Base-by-base conservation (phyloP, 345 rosid genomes). In the Salix caprea region DNA sequence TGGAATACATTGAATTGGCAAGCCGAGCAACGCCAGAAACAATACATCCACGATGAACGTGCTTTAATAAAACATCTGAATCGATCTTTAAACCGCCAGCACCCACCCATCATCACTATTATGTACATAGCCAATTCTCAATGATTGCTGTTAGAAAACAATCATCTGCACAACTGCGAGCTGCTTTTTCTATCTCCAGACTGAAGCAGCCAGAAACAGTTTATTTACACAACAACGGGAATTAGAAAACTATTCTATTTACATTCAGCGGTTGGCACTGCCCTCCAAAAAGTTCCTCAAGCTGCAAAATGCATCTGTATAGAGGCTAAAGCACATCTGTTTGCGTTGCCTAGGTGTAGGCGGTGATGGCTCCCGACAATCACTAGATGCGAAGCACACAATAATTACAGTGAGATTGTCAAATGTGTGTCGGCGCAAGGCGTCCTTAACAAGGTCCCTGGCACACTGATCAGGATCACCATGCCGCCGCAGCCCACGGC, bases 381-480 rank as follows among this genome's bases (percentile, higher is more conserved):
- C 97, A 7, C 65, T 74, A 1, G 88, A 76, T 19, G 88, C 73
- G 66, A 95, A 90, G 86, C 94, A 91, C 18, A 95, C 89, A 18
- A 95, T 85, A 6, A 91, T 87, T 36, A 87, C 94, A 0, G 99
- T 93, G 37, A 95, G 92, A 76, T 93, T 95, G 81, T 95, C 99
- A 8, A 84, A 82, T 2, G 97, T 81, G 71, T 86, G 78, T 23
- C 77, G 85, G 50, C 84, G 85, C 69, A 90, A 69, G 32, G 99
- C 97, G 78, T 89, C 92, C 94, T 78, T 88, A 61, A 88, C 91
- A 40, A 95, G 96, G 87, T 95, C 97, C 79, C 82, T 81, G 0
- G 99, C 94, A 73, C 93, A 87, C 73, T 83, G 90, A 30, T 87
- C 87, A 0, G 99, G 99, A 79, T 91, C 87, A 1, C 86, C 88